phyloP scores from a whole-genome alignment of 1,284 basidiomycete genomes.

The Moesziomyces sp. region DNA sequence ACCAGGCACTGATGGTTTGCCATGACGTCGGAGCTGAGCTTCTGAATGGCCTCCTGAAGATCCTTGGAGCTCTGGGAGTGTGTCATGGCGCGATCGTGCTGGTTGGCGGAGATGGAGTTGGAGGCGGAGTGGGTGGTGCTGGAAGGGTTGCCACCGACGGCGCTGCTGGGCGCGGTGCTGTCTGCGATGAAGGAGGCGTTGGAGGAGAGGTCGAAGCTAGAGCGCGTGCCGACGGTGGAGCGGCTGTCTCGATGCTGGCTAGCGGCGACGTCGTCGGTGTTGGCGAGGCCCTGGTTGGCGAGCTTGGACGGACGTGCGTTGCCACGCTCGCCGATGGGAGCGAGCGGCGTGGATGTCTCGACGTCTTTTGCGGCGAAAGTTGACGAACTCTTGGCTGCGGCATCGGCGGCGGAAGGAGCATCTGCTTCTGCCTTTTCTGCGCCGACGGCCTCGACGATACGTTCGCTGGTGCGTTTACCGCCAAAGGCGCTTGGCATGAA shows the following conservation, averaged over 20 bases:
- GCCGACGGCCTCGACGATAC: conserved; percentile 58
- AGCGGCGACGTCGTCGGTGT: conserved; percentile 20
- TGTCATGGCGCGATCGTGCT: conserved; percentile 32
- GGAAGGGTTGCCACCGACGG: conserved; percentile 33
- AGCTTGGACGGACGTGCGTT: conserved; percentile 35
- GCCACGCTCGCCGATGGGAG: conserved; percentile 37
- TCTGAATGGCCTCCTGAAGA: conserved; percentile 50
- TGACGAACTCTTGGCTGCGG: not conserved
- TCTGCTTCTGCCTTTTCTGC: conserved; percentile 53
- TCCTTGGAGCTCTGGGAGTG: conserved; percentile 55
- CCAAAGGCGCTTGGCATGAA: conserved; percentile 64
- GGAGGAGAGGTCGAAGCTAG: conserved; percentile 56
- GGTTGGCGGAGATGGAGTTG: conserved; percentile 45
- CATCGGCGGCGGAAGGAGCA: conserved; percentile 10
- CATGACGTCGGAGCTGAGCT: conserved; percentile 60
- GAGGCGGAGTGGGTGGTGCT: conserved; percentile 56
- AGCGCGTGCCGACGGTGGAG: conserved; percentile 58
- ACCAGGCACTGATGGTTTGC: conserved; percentile 60
- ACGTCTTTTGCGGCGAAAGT: conserved; percentile 12
- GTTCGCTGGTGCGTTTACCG: conserved; percentile 59
- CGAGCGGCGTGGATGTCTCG: conserved; percentile 23
- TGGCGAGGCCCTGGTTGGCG: conserved; percentile 11
- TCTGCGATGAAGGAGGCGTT: conserved; percentile 52
- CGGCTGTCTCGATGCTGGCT: conserved; percentile 54
- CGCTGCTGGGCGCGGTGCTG: conserved; percentile 58